Evolutionary conservation across 768 basidiomycete species (phyloP), one percentile per base, ranked within the genome.

Genomic region (Gloeophyllum trabeum): DNA sequence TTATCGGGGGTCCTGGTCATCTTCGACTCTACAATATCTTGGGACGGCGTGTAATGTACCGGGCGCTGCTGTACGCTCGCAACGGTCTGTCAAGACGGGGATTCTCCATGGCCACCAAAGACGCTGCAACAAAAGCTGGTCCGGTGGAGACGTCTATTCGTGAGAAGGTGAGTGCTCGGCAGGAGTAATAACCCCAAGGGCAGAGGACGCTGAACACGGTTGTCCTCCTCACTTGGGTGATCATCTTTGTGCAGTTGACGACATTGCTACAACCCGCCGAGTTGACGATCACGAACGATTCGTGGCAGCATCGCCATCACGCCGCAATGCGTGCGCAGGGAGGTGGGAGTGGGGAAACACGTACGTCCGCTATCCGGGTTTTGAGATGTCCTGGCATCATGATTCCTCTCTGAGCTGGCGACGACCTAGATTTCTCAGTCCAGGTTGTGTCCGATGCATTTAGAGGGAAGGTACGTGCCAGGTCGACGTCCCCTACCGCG

Each of bases 301-400:
- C 88, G 41, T 79, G 76, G 74, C 70, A 84, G 63, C 88, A 91
- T 61, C 74, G 82, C 54, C 82, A 90, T 64, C 88, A 91, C 62
- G 71, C 72, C 43, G 69, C 88, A 37, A 91, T 91, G 88, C 72
- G 73, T 56, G 78, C 69, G 35, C 67, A 75, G 58, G 74, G 70
- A 43, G 77, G 73, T 48, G 75, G 71, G 35, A 77, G 68, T 54
- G 79, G 78, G 44, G 88, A 90, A 69, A 85, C 89, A 38, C 88
- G 88, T 91, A 69, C 52, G 82, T 73, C 37, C 42, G 26, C 41
- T 49, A 47, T 39, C 46, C 36, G 25, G 16, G 18, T 21, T 16
- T 26, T 28, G 40, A 28, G 20, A 35, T 10, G 13, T 23, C 26
- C 23, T 18, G 23, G 23, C 28, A 22, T 14, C 22, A 25, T 38